Evolutionary conservation across 2,329 filamentous ascomycete species (phyloP).

Genomic region (Colletotrichum neosansevieriae): DNA sequence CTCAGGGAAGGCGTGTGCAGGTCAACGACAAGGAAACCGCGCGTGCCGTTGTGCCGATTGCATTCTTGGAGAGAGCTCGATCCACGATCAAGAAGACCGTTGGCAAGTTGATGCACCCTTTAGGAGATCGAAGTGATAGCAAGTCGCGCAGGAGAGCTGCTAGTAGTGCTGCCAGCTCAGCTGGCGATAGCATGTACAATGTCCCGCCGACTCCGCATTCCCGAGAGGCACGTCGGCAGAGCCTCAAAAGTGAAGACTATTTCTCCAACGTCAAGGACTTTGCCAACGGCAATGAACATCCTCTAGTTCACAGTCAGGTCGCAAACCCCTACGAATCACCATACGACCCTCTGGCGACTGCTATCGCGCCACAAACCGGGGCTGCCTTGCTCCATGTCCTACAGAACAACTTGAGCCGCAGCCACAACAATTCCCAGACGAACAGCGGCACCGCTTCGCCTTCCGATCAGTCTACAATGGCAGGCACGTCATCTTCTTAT

Average conservation of each 20-base stretch:
- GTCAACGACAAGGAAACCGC: constrained; percentile 93
- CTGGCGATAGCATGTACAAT: constrained; percentile 63
- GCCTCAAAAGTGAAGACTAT: constrained; percentile 67
- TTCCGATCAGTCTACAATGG: constrained; percentile 35
- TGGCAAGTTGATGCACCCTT: constrained; percentile 72
- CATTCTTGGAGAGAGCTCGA: constrained; percentile 85
- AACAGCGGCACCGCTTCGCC: constrained; percentile 35
- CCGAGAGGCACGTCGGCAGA: constrained; percentile 65
- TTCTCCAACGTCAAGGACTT: constrained; percentile 59
- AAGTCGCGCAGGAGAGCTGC: constrained; percentile 66
- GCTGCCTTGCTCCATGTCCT: constrained; percentile 23
- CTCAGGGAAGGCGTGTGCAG: constrained; percentile 87
- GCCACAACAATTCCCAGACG: constrained; percentile 15
- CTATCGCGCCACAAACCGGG: constrained; percentile 33
- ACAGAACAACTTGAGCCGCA: constrained; percentile 2
- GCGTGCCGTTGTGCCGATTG: constrained; percentile 88
- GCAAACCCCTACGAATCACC: constrained; percentile 71
- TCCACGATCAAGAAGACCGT: constrained; percentile 80
- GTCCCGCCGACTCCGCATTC: constrained; percentile 65
- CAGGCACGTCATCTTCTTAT: constrained; percentile 39
- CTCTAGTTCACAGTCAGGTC: constrained; percentile 79
- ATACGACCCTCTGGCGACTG: constrained; percentile 57
- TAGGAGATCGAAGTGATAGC: constrained; percentile 67
- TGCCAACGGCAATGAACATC: constrained; percentile 66
- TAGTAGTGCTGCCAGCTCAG: constrained; percentile 75